Evolutionary conservation across 805 yeast genomes (phyloP).

Genomic region (Candida cerambycidarum): DNA sequence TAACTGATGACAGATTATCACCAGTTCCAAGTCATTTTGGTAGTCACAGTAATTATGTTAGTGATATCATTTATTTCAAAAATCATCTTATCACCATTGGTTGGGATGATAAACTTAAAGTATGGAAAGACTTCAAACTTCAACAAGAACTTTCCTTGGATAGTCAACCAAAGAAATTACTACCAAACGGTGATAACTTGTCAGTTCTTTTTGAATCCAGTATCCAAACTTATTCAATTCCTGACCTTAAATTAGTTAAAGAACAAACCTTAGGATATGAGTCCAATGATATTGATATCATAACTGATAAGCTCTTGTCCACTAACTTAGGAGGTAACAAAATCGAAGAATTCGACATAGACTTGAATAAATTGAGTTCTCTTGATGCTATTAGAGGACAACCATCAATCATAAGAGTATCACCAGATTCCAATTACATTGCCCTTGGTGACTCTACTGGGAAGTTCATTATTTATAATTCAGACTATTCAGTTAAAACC

Average conservation of each 20-base stretch:
- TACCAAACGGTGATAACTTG: constrained; percentile 26
- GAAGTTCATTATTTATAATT: constrained; percentile 72
- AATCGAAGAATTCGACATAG: constrained; percentile 26
- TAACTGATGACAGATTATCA: constrained; percentile 14
- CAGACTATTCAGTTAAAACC: constrained; percentile 61
- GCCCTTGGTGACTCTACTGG: constrained; percentile 91
- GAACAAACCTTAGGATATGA: constrained; percentile 22
- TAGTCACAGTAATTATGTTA: constrained; percentile 65
- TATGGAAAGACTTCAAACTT: constrained; percentile 25
- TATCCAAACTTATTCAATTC: constrained; percentile 23
- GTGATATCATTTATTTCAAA: constrained; percentile 41
- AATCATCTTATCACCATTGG: constrained; percentile 54
- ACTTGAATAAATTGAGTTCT: constrained; percentile 48
- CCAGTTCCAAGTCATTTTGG: constrained; percentile 29
- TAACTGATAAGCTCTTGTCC: constrained; percentile 25
- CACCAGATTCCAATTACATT: constrained; percentile 64
- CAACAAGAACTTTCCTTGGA: constrained; percentile 12
- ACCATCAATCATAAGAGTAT: constrained; percentile 56
- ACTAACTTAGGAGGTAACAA: constrained; percentile 31
- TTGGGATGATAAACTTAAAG: constrained; percentile 82
- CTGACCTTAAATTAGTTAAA: constrained; percentile 14
- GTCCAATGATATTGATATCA: constrained; percentile 25
- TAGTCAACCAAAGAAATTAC: constrained; percentile 38
- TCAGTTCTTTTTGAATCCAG: constrained; percentile 32
- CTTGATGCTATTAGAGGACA: constrained; percentile 21